Evolutionary conservation across 805 yeast species (phyloP), one percentile per base, ranked within the genome.

Genomic region (Metschnikowia santaceciliae): DNA sequence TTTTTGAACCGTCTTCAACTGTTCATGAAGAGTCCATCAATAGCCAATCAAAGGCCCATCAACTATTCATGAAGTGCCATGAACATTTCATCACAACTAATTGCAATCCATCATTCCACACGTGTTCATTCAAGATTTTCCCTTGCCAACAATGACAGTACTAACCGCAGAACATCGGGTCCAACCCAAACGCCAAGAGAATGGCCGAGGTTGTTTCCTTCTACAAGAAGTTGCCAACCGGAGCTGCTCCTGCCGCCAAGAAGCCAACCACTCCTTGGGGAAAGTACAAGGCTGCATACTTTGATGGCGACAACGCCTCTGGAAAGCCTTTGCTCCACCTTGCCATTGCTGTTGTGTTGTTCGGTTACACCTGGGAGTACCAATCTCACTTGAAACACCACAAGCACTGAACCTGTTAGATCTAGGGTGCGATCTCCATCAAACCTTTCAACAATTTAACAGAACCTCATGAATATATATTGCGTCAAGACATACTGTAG

Each of bases 161-260:
- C 68, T 62, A 62, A 72, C 76, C 45, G 26, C 69, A 84, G 86
- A 91, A 90, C 86, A 79, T 94, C 61, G 96, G 96, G 54, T 81
- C 96, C 55, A 90, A 90, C 77, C 97, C 97, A 66, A 87, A 92
- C 65, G 98, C 98, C 63, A 89, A 90, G 82, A 89, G 96, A 78
- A 89, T 94, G 86, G 86, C 89, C 61, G 88, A 88, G 71, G 96
- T 92, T 65, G 97, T 92, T 64, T 80, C 88, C 58, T 91, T 94
- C 83, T 92, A 92, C 87, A 88, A 92, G 78, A 84, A 90, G 62
- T 83, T 92, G 65, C 99, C 99, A 69, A 91, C 90, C 70, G 98
- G 98, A 49, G 76, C 86, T 53, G 95, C 96, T 54, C 84, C 92
- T 60, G 83, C 83, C 61, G 74, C 82, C 59, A 80, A 84, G 74